phyloP scores from a whole-genome alignment of 202 grass and related monocot genomes.

The Zoysia matrella region DNA sequence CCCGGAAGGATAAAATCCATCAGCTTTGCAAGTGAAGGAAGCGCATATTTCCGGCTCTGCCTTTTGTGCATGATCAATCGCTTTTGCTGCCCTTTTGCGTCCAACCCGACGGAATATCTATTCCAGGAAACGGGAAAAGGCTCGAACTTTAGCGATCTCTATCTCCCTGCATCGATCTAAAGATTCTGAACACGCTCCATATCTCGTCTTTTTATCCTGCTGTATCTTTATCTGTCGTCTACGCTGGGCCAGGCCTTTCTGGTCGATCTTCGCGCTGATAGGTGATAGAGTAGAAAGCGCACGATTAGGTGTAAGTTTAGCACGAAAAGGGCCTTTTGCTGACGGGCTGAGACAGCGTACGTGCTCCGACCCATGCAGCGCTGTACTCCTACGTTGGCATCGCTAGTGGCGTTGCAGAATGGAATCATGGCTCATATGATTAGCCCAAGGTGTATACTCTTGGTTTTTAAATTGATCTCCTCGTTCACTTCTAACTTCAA shows the following conservation, averaged over 20 bases:
- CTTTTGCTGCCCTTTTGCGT: conserved; percentile 26
- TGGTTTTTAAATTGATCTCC: too few relatives aligned
- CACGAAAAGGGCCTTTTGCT: conserved; percentile 49
- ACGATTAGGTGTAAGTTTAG: conserved; percentile 48
- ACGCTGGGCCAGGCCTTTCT: conserved; percentile 51
- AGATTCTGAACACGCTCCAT: not conserved
- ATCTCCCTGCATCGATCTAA: conserved; percentile 13
- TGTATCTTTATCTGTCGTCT: conserved; percentile 44
- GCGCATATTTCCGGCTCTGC: too few relatives aligned
- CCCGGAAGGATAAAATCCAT: too few relatives aligned
- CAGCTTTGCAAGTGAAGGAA: too few relatives aligned
- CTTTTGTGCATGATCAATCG: too few relatives aligned
- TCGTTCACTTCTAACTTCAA: conserved; percentile 3
- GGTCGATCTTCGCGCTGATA: conserved; percentile 28
- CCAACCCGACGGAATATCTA: too few relatives aligned
- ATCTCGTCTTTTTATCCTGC: conserved; percentile 56
- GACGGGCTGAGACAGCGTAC: not conserved
- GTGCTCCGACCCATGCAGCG: too few relatives aligned
- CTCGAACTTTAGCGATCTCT: conserved; percentile 25
- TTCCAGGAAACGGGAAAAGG: conserved; percentile 38
- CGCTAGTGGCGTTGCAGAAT: not conserved
- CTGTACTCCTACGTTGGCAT: not conserved
- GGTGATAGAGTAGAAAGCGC: conserved; percentile 44
- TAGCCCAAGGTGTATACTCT: too few relatives aligned
- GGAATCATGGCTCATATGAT: conserved; percentile 65